phyloP scores from a whole-genome alignment of 139 green algal genomes.

The Dunaliella primolecta region DNA sequence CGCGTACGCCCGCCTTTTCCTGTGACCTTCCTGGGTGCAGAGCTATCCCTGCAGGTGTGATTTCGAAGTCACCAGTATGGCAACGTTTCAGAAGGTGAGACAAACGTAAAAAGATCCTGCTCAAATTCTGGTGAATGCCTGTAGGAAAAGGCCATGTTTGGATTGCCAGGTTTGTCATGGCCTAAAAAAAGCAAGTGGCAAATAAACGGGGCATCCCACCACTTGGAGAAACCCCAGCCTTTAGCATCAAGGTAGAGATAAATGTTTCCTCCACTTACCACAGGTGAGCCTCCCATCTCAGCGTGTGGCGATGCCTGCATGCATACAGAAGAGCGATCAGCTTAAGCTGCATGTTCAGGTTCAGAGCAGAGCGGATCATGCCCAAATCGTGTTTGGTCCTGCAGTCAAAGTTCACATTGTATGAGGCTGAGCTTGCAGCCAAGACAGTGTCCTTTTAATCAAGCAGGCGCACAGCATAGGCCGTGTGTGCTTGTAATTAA shows the following conservation, averaged over 20 bases:
- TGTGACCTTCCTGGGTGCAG: slow-evolving; percentile 26
- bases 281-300: slow-evolving; percentile 75
- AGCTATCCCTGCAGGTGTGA: neutral
- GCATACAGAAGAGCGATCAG: neutral
- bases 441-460: neutral
- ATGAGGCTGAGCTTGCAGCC: neutral
- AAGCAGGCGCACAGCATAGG: neutral
- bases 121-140: no score
- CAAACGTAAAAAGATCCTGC: no score
- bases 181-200: no score
- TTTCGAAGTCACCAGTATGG: no score
- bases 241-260: no score
- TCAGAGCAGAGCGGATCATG: neutral
- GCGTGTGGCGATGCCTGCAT: slow-evolving; percentile 64
- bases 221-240: no score
- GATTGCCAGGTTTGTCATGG: no score
- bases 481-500: neutral
- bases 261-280: slow-evolving; percentile 59
- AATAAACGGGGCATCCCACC: no score
- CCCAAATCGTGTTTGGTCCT: neutral
- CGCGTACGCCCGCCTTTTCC: slow-evolving; percentile 53
- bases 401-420: neutral
- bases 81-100: no score
- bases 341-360: neutral
- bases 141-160: no score